Base-by-base conservation (phyloP, 2,329 filamentous ascomycete genomes). In the Incumbomyces lentus region DNA sequence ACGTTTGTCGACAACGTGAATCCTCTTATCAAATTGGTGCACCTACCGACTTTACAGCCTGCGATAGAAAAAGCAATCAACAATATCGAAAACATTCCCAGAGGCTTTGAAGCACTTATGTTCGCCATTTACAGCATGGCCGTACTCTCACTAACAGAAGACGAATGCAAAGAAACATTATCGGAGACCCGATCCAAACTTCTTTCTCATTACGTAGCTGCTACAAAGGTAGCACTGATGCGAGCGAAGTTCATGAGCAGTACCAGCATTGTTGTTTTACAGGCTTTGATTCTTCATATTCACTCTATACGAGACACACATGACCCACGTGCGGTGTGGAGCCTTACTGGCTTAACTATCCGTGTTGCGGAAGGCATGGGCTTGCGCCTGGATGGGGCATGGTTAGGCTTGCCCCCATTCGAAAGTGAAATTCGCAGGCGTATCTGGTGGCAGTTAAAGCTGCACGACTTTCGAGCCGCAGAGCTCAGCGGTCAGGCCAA, bases 361-460 rank as follows among this genome's bases (percentile, higher is more conserved):
- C 73, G 81, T 16, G 77, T 84, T 44, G 79, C 78, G 1, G 76
- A 82, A 58, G 79, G 80, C 57, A 79, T 84, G 70, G 81, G 81
- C 1, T 68, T 83, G 40, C 78, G 83, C 50, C 71, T 76, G 11
- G 79, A 84, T 49, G 79, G 78, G 31, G 71, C 74, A 49, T 60
- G 64, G 14, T 65, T 79, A 5, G 73, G 72, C 1, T 65, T 82
- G 1, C 67, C 73, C 0, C 76, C 78, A 0, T 81, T 82, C 54
- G 79, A 84, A 55, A 75, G 74, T 2, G 79, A 84, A 58, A 82
- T 84, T 69, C 72, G 79, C n/a, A 68, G 80, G 36, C 69, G 81
- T 6, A 67, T 83, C 16, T 84, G 80, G 80, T 81, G 78, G 78
- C 73, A 78, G 56, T 72, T 82, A 11, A 49, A 48, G 26, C 41